A percentile compares a stretch with the other conserved stretches of the same genome.
These are phyloP conservation scores for Curvularia sp. DNA, from an alignment of 2,329 filamentous ascomycete genomes.

Conservation along the genomic window DNA sequence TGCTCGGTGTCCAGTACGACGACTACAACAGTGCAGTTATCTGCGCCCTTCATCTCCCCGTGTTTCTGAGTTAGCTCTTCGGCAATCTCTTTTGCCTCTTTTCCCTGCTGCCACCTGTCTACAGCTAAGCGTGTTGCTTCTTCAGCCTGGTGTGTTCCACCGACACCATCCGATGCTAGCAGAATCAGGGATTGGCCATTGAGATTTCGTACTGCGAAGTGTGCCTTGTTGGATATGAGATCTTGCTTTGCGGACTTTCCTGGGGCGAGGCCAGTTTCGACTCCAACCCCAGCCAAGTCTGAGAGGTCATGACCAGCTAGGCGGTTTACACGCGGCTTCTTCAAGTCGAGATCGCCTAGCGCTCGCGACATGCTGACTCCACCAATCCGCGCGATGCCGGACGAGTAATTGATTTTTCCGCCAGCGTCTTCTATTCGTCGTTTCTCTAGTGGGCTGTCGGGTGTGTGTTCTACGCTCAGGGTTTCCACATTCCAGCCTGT, in stretches of 20 bases:
- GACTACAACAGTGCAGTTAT: conserved; percentile 34
- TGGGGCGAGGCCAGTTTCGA: conserved; percentile 34
- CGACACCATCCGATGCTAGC: conserved; percentile 34
- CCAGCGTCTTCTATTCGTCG: conserved; percentile 33
- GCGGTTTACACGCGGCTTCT: conserved; percentile 34
- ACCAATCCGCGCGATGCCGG: conserved; percentile 32
- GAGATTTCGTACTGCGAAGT: conserved; percentile 26
- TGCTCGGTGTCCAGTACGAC: conserved; percentile 26
- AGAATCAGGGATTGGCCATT: conserved; percentile 29
- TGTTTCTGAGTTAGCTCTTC: conserved; percentile 25
- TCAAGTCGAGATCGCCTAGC: conserved; percentile 33
- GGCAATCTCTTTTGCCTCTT: conserved; percentile 27
- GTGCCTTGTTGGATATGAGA: conserved; percentile 34
- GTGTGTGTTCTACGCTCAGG: conserved; percentile 30
- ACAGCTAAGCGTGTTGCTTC: conserved; percentile 27
- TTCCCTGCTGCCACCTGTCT: conserved; percentile 23
- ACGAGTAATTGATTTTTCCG: conserved; percentile 31
- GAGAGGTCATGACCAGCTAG: conserved; percentile 35
- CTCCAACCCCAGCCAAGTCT: conserved; percentile 30
- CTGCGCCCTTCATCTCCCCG: conserved; percentile 23
- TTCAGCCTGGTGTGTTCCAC: conserved; percentile 27
- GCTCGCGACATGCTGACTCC: conserved; percentile 37
- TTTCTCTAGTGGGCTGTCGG: conserved; percentile 29
- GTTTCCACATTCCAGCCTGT: conserved; percentile 28
- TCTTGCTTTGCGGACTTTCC: conserved; percentile 30